Conservation (phyloP, 2,329 filamentous ascomycete species). For the Pyricularia sp. region DNA sequence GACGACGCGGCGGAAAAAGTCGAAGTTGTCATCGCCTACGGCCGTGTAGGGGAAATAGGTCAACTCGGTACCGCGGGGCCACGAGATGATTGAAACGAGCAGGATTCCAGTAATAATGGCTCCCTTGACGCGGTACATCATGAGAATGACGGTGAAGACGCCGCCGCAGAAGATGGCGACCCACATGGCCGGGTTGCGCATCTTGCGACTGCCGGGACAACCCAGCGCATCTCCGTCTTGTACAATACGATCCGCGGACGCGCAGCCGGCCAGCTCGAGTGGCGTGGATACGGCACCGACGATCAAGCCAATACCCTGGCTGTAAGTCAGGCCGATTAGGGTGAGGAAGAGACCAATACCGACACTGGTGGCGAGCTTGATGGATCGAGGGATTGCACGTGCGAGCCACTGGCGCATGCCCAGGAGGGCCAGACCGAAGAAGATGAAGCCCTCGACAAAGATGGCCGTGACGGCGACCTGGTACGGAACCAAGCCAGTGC, state of each 20-base stretch:
- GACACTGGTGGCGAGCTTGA: conserved; percentile 76
- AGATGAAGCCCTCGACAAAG: conserved; percentile 79
- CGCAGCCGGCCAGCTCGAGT: conserved; percentile 62
- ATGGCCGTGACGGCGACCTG: conserved; percentile 69
- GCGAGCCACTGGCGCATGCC: conserved; percentile 84
- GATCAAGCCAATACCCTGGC: conserved; percentile 68
- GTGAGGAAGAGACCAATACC: conserved; percentile 77
- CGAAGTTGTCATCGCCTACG: conserved; percentile 56
- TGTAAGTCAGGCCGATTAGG: conserved; percentile 64
- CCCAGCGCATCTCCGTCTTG: conserved; percentile 26
- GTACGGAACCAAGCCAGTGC: conserved; percentile 60
- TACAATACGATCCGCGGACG: conserved; percentile 18
- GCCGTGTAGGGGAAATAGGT: conserved; percentile 69
- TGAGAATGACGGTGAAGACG: conserved; percentile 63
- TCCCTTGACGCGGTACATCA: conserved; percentile 79
- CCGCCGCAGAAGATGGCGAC: conserved; percentile 79
- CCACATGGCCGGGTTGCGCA: conserved; percentile 78
- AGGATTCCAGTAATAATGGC: conserved; percentile 75
- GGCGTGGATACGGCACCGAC: conserved; percentile 57
- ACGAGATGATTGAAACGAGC: conserved; percentile 77
- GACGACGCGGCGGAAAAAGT: conserved; percentile 83
- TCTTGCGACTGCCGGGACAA: conserved; percentile 54
- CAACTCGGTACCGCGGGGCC: conserved; percentile 63
- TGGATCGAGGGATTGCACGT: conserved; percentile 66
- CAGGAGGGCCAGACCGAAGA: conserved; percentile 64